These are phyloP conservation scores for Epichloe sylvatica DNA, from an alignment of 2,329 filamentous ascomycete genomes.

Conservation along the genomic window DNA sequence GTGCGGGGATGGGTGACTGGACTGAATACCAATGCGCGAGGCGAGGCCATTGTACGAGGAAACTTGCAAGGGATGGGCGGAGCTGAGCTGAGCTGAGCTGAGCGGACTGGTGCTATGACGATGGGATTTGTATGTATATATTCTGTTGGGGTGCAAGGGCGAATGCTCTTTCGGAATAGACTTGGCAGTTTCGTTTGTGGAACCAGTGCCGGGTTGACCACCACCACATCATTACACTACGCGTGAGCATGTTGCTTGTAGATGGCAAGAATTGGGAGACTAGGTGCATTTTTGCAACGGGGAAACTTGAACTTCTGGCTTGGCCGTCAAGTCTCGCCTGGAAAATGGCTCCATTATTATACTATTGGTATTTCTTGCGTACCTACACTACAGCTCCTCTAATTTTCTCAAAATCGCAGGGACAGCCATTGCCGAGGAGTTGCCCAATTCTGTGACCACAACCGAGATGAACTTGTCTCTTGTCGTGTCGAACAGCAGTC, in stretches of 20 bases:
- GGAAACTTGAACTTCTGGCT: neutral
- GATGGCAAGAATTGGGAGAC: neutral
- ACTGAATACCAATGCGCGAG: neutral
- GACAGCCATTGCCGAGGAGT: conserved; percentile 72
- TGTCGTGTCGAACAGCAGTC: conserved; percentile 83
- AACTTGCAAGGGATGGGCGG: neutral
- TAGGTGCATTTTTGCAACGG: neutral
- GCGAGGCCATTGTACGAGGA: neutral
- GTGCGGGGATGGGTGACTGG: no score
- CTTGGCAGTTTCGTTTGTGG: neutral
- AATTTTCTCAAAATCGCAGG: conserved; percentile 46
- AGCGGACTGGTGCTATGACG: no score
- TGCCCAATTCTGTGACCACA: conserved; percentile 84
- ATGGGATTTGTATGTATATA: neutral
- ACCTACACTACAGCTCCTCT: conserved; percentile 34
- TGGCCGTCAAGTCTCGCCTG: no score
- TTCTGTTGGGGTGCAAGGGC: neutral
- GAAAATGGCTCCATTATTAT: neutral
- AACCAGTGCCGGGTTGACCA: neutral
- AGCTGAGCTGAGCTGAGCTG: neutral
- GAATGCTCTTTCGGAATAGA: neutral
- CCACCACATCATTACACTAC: neutral
- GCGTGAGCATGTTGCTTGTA: neutral
- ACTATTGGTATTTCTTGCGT: neutral
- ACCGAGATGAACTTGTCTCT: conserved; percentile 74